Evolutionary conservation across 345 rosid species (phyloP), one percentile per base, ranked within the genome.

Genomic region (Lepidium aucheri): DNA sequence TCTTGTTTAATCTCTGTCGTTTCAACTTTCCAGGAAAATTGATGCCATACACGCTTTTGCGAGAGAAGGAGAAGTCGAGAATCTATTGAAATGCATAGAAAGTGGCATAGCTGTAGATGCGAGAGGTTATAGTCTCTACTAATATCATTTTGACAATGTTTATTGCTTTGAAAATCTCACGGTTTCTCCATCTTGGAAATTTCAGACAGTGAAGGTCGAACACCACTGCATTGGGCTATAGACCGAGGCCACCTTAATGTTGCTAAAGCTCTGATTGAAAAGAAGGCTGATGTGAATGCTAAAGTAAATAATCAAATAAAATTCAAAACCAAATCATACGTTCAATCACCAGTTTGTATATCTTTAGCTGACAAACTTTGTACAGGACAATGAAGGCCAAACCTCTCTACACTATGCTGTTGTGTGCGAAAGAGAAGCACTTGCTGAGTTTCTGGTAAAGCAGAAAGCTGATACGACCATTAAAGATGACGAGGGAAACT

Each of bases 181-280:
- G 0, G 36, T 30, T 22, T 18, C 43, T 59, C 36, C 39, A 12
- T 38, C 42, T 63, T 57, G 53, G 3, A 46, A 45, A 47, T 76
- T 28, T 65, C 88, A 90, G 97, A 90, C 72, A 86, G 97, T 64
- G 97, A 91, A 80, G 91, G 97, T 55, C 81, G 91, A 39, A 85
- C 95, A 44, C 88, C 99, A 4, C 54, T 94, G 78, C 99, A 94
- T 67, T 90, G 98, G 97, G 98, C 97, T 54, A 91, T 86, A 66
- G 97, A 93, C 70, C 94, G 96, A 30, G 96, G 97, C 8, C 94
- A 88, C 63, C 68, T 76, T 7, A 69, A 80, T 15, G 75, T 85
- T 12, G 77, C 77, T 12, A 82, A 87, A 67, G 74, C 73, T 28
- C 90, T 94, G 53, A 64, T 90, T 66, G 78, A 79, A 65, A 83